Evolutionary conservation across 2,329 filamentous ascomycete species (phyloP), one percentile per base, ranked within the genome.

Genomic region (Ophiocordyceps robertsii): DNA sequence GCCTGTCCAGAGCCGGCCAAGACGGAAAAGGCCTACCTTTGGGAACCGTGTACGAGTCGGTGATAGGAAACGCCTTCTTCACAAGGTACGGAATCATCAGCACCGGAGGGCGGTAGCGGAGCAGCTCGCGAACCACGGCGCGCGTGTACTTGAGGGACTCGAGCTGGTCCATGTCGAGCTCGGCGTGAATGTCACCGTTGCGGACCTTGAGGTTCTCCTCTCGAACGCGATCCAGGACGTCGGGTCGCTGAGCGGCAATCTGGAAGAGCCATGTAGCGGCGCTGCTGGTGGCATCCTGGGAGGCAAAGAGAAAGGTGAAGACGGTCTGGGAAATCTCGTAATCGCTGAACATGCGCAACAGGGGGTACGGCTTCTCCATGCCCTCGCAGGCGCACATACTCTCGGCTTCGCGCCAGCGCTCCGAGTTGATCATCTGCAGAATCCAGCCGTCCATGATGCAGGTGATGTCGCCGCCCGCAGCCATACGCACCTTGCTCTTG

Each of bases 381-480:
- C 73, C 68, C 46, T 86, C 79, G 38, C 78, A 76, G 24, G 70
- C 67, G 46, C 87, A 88, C 57, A 79, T 77, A 43, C 77, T 86
- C 53, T 88, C 68, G 46, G 83, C 82, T 62, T 89, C 78, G 46
- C 81, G 80, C 74, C 90, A 95, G 47, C 69, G 75, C 59, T 86
- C 79, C 5, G 86, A 94, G 44, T 92, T 80, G 51, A 93, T 72
- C 77, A 95, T 95, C 50, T 80, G 72, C 68, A 84, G 79, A 55
- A 96, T 70, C 92, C 92, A 98, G 46, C 79, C 84, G 60, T 98
- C 92, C 78, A 96, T 86, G 64, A 95, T 95, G 63, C 90, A 96
- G 50, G 80, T 82, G 44, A 90, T 68, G 45, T 90, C 79, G 49
- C 87, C 89, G 55, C 89, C 90, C 43, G 86, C 82, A 53, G 81